Percentiles rank a stretch among this genome's conserved stretches.
phyloP scores from a whole-genome alignment of 345 rosid genomes.

The Eucalyptus virginea region DNA sequence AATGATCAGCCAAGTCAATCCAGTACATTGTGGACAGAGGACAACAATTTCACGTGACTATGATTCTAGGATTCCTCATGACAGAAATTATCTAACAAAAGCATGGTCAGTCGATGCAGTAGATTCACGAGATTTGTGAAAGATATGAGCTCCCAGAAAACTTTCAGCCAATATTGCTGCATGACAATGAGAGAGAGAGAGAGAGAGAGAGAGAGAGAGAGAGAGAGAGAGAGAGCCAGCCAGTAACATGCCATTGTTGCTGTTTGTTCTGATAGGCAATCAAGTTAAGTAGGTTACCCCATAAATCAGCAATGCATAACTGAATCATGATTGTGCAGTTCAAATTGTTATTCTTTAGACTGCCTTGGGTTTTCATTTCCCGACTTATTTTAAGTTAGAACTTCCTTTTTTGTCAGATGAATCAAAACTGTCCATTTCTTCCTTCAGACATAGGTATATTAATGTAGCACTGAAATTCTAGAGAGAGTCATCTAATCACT shows the following conservation, averaged over 20 bases:
- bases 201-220: background rate
- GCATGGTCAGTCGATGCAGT: background rate
- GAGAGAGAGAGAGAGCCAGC: background rate
- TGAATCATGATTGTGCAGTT: too few relatives aligned
- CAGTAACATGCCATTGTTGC: background rate
- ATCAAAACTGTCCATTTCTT: too few relatives aligned
- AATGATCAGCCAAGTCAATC: background rate
- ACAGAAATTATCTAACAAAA: background rate
- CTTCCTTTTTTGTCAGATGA: too few relatives aligned
- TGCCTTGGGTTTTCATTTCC: too few relatives aligned
- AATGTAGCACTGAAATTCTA: background rate
- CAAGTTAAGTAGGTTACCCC: background rate
- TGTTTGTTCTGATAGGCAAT: background rate
- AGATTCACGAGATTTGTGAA: background rate
- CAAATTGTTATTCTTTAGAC: too few relatives aligned
- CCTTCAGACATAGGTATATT: background rate
- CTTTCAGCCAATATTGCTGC: background rate
- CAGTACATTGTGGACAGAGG: background rate
- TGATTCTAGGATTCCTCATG: background rate
- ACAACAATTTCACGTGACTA: background rate
- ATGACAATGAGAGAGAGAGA: background rate
- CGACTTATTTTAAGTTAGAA: too few relatives aligned
- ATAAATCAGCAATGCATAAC: background rate
- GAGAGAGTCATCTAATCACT: background rate
- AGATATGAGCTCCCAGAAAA: background rate